Conservation (phyloP, 805 yeast genomes). For the Millerozyma acaciae region DNA sequence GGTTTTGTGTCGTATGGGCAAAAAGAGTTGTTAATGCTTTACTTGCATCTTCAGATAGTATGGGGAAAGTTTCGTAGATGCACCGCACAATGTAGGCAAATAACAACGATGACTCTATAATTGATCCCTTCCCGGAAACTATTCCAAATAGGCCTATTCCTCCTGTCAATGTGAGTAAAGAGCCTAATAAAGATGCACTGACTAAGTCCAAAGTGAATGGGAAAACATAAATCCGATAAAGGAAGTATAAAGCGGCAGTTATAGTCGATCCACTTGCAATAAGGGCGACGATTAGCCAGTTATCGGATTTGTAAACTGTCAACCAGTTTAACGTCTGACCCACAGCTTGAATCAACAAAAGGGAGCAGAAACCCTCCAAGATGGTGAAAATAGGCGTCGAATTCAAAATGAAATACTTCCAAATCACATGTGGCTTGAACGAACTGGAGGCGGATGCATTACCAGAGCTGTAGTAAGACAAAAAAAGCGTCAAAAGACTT, state of each 20-base stretch:
- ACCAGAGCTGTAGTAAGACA: constrained; percentile 44
- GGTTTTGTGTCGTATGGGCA: constrained; percentile 30
- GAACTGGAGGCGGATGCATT: background rate
- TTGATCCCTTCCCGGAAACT: constrained; percentile 76
- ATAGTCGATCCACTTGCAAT: constrained; percentile 70
- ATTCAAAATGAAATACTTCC: constrained; percentile 70
- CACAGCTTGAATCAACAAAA: constrained; percentile 85
- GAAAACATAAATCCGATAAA: constrained; percentile 78
- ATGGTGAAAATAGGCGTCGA: constrained; percentile 88
- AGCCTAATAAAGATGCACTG: constrained; percentile 82
- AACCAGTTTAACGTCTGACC: constrained; percentile 81
- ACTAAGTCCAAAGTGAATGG: constrained; percentile 66
- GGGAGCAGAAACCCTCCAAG: constrained; percentile 89
- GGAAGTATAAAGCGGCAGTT: constrained; percentile 71
- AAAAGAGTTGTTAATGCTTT: constrained; percentile 28
- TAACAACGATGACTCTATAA: constrained; percentile 82
- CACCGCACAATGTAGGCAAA: constrained; percentile 91
- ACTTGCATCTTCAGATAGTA: constrained; percentile 55
- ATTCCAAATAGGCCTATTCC: constrained; percentile 82
- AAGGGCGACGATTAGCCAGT: constrained; percentile 74
- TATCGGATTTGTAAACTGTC: constrained; percentile 58
- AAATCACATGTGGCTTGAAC: constrained; percentile 35
- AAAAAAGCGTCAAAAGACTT: constrained; percentile 65
- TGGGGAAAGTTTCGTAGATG: constrained; percentile 89
- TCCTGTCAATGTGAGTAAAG: constrained; percentile 70